Percentiles rank a stretch among this genome's conserved stretches.
These are phyloP conservation scores for Mytilinidion resinicola DNA, from an alignment of 495 filamentous ascomycete species.

Conservation along the genomic window DNA sequence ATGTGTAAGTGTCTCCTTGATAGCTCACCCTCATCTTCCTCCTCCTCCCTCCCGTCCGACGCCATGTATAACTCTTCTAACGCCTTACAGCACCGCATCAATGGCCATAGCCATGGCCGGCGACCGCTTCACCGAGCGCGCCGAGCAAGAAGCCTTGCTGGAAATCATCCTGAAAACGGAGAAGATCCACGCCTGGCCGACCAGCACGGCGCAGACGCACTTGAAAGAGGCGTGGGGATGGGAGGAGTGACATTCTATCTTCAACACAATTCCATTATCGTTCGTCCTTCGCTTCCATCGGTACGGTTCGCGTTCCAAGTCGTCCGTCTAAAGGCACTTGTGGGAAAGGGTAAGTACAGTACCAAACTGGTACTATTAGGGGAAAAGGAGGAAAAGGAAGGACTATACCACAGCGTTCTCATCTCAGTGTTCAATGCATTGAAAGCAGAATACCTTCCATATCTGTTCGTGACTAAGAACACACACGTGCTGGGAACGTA, in stretches of 20 bases:
- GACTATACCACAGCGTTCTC: too few species aligned
- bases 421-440: too few species aligned
- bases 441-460: too few species aligned
- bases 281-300: too few species aligned
- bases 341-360: too few species aligned
- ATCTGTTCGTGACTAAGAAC: too few species aligned
- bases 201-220: slow-evolving; percentile 29
- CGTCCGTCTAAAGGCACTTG: too few species aligned
- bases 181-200: slow-evolving; percentile 42
- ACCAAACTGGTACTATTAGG: too few species aligned
- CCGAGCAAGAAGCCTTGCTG: slow-evolving; percentile 42
- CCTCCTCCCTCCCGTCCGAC: neutral
- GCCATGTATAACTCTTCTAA: neutral
- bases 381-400: too few species aligned
- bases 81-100: slow-evolving; percentile 5
- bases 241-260: neutral
- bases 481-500: too few species aligned
- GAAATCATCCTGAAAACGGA: slow-evolving; percentile 42
- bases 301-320: too few species aligned
- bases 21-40: slow-evolving; percentile 33
- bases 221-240: slow-evolving; percentile 11
- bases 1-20: slow-evolving; percentile 49
- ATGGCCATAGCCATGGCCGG: slow-evolving; percentile 39
- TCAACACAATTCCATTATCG: too few species aligned
- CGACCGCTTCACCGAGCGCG: slow-evolving; percentile 39